Conservation (phyloP, 192 early-diverging fungal genomes). For the Linnemannia exigua region DNA sequence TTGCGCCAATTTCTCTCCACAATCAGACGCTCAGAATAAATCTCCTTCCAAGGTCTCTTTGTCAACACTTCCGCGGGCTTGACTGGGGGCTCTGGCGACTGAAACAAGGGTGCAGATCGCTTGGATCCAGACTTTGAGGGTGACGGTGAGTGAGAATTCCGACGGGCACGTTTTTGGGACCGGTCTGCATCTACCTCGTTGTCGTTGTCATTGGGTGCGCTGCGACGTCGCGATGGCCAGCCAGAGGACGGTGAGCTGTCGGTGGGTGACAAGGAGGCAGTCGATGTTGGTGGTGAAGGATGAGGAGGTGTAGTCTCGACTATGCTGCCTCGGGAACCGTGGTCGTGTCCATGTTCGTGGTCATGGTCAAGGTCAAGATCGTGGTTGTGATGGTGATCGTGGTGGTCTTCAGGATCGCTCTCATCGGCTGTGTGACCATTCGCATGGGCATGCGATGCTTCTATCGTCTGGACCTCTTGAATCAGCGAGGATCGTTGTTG, state of each 20-base stretch:
- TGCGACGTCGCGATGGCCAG: slow-evolving; percentile 35
- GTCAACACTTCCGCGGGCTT: slow-evolving; percentile 27
- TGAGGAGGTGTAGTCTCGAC: slow-evolving; percentile 4
- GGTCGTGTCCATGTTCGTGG: background rate
- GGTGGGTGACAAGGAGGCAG: slow-evolving; percentile 48
- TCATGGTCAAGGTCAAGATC: background rate
- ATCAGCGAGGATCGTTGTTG: background rate
- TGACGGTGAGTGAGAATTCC: slow-evolving; percentile 26
- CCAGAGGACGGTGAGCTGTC: slow-evolving; percentile 18
- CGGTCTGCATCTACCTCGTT: slow-evolving; percentile 28
- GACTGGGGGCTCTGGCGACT: slow-evolving; percentile 44
- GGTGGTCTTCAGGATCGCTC: slow-evolving; percentile 23
- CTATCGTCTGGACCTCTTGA: background rate
- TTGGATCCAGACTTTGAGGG: slow-evolving; percentile 22
- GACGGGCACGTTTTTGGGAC: slow-evolving; percentile 41
- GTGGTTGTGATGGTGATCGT: slow-evolving; percentile 1
- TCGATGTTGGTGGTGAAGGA: slow-evolving; percentile 41
- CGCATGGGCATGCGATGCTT: background rate
- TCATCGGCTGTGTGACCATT: slow-evolving; percentile 16
- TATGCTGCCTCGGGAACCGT: background rate
- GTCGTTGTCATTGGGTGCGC: slow-evolving; percentile 38
- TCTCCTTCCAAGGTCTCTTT: slow-evolving; percentile 92
- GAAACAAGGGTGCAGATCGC: slow-evolving; percentile 40
- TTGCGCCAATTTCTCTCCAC: slow-evolving; percentile 97
- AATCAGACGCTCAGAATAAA: slow-evolving; percentile 92